Conservation (phyloP, 352 stramenopile species). For the Pythium coloratum region DNA sequence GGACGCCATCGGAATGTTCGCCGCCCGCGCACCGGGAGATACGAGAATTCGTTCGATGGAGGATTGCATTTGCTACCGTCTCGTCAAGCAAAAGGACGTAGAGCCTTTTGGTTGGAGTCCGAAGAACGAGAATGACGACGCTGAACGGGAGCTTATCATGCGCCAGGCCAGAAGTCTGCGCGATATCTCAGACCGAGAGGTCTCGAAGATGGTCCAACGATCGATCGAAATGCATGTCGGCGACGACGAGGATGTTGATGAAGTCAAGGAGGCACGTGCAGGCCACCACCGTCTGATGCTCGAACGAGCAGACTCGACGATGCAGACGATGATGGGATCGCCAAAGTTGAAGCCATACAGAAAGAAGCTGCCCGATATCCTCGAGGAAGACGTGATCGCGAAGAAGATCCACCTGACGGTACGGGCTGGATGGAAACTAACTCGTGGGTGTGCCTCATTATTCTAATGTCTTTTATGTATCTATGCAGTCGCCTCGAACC, state of each 20-base stretch:
- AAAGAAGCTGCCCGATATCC: conserved; percentile 51
- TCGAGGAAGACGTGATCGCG: conserved; percentile 44
- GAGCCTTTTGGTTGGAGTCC: conserved; percentile 52
- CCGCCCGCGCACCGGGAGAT: conserved; percentile 34
- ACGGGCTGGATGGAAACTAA: neutral
- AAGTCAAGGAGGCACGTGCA: conserved; percentile 5
- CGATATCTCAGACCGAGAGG: conserved; percentile 26
- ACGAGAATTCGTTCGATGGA: conserved; percentile 40
- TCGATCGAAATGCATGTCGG: conserved; percentile 6
- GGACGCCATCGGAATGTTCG: conserved; percentile 66
- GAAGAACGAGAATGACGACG: conserved; percentile 33
- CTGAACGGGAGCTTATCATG: conserved; percentile 41
- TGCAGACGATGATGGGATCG: conserved; percentile 35
- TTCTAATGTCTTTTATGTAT: neutral
- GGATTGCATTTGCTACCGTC: conserved; percentile 59
- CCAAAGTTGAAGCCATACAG: conserved; percentile 47
- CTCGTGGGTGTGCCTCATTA: neutral
- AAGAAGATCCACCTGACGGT: conserved; percentile 36
- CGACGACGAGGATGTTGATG: conserved; percentile 14
- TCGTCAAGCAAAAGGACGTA: conserved; percentile 39
- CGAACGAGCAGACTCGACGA: conserved; percentile 24
- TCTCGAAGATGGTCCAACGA: conserved; percentile 27
- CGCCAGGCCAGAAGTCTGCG: conserved; percentile 40
- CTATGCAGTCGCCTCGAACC: conserved; percentile 26
- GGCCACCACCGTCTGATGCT: conserved; percentile 23